phyloP scores from a whole-genome alignment of 2,329 filamentous ascomycete species.

The Fusarium anthophilum region DNA sequence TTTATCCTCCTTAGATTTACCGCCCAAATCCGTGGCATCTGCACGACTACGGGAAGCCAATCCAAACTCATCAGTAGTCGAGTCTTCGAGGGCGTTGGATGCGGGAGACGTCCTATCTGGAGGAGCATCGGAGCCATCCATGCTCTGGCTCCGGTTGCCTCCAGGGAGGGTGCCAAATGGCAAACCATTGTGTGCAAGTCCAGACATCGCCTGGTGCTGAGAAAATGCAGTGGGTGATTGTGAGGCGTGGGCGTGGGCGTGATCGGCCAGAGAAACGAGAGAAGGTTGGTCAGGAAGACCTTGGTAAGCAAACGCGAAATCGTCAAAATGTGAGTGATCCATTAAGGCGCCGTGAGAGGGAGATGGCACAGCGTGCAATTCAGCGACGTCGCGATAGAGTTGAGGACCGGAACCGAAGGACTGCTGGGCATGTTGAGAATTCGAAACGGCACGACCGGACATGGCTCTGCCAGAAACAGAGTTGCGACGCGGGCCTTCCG shows the following conservation, averaged over 20 bases:
- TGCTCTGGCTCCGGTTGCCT: slow-evolving; percentile 41
- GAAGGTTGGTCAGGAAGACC: slow-evolving; percentile 53
- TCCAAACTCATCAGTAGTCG: slow-evolving; percentile 67
- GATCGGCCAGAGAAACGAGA: slow-evolving; percentile 50
- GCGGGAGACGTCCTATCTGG: slow-evolving; percentile 55
- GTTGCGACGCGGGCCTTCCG: slow-evolving; percentile 25
- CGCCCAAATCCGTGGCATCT: slow-evolving; percentile 64
- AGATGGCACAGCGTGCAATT: slow-evolving; percentile 34
- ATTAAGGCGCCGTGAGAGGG: slow-evolving; percentile 48
- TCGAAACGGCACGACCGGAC: slow-evolving; percentile 43
- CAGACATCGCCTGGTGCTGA: slow-evolving; percentile 42
- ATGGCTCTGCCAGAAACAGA: slow-evolving; percentile 40
- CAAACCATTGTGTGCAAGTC: slow-evolving; percentile 36
- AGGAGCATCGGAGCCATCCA: slow-evolving; percentile 57
- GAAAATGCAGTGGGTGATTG: slow-evolving; percentile 49
- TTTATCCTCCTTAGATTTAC: slow-evolving; percentile 66
- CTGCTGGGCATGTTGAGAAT: slow-evolving; percentile 46
- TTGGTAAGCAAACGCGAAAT: slow-evolving; percentile 63
- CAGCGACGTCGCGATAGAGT: slow-evolving; percentile 38
- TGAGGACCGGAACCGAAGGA: slow-evolving; percentile 40
- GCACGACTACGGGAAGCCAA: slow-evolving; percentile 56
- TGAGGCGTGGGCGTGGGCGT: slow-evolving; percentile 46
- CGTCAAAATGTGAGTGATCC: slow-evolving; percentile 60
- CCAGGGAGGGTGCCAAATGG: slow-evolving; percentile 35
- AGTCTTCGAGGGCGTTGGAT: slow-evolving; percentile 61